phyloP scores from a whole-genome alignment of 176 grass and related monocot genomes.

The bread wheat (Triticum aestivum) region IWGSC_CS_RefSeq_v2.1 NC_057805.1:22480605-22481104 shows the following conservation, averaged over 20 bases:
- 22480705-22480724: constrained; percentile 78
- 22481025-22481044: neutral
- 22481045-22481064: neutral
- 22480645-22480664: neutral
- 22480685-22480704: constrained; percentile 35
- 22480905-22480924: neutral
- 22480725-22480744: constrained; percentile 57
- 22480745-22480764: constrained; percentile 52
- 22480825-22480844: neutral
- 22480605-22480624: constrained; percentile 62
- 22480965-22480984: neutral
- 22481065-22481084: neutral
- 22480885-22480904: constrained; percentile 51
- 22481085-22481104: neutral
- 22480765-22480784: constrained; percentile 77
- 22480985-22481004: neutral
- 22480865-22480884: constrained; percentile 42
- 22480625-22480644: constrained; percentile 19
- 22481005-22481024: neutral
- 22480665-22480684: constrained; percentile 16
- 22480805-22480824: neutral
- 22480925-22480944: neutral
- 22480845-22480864: constrained; percentile 43
- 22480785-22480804: constrained; percentile 34
- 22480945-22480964: neutral